These are phyloP conservation scores for Immersiporthe knoxdaviesiana DNA, from an alignment of 2,329 filamentous ascomycete species.

Conservation along the genomic window DNA sequence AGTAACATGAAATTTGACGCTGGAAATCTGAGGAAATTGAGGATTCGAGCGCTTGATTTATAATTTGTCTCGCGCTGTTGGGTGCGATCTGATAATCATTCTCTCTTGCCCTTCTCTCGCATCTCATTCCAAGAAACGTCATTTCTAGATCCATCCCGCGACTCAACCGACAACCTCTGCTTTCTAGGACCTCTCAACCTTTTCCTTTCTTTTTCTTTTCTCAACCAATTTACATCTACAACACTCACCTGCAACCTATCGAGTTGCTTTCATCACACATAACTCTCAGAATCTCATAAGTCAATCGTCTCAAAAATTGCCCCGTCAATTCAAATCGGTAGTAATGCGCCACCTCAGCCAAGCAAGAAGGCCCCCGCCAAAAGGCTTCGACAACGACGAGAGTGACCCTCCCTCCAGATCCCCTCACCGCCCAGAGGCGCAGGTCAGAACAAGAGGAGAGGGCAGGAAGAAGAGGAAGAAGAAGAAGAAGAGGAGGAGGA, in stretches of 20 bases:
- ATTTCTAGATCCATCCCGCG: background rate
- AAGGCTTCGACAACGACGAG: background rate
- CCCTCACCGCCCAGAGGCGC: background rate
- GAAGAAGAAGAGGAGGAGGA: slow-evolving; percentile 72
- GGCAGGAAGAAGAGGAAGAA: slow-evolving; percentile 10
- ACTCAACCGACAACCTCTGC: background rate
- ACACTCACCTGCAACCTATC: background rate
- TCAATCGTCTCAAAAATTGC: too few species aligned
- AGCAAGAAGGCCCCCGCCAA: slow-evolving; percentile 8
- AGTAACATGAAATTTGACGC: background rate
- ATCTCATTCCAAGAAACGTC: slow-evolving; percentile 4
- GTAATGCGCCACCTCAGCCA: slow-evolving; percentile 24
- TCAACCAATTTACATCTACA: background rate
- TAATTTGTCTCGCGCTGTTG: too few species aligned
- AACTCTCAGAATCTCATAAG: background rate
- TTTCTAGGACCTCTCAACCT: background rate
- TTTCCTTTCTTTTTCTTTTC: background rate
- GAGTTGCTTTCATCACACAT: too few species aligned
- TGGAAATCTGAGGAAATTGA: too few species aligned
- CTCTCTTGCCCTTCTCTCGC: background rate
- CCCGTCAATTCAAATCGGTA: too few species aligned
- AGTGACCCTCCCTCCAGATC: background rate
- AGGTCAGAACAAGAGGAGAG: background rate
- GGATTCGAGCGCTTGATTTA: background rate
- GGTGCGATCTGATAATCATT: background rate